Evolutionary conservation across 1,284 basidiomycete species (phyloP).

Genomic region (Pyrrhoderma lamaoense): DNA sequence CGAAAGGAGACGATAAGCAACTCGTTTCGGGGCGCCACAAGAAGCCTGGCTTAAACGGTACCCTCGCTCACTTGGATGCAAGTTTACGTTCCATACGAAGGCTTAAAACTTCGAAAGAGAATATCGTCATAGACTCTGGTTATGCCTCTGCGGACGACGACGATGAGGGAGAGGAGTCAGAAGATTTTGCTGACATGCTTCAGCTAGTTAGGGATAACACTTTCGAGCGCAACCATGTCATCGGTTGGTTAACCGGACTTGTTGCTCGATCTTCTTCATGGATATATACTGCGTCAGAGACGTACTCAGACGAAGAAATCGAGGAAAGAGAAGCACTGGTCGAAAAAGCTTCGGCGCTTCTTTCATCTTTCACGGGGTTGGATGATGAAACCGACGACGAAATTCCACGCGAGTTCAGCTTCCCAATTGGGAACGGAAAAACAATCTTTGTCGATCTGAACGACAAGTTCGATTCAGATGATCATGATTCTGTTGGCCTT

Average conservation of each 20-base stretch:
- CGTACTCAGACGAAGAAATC: slow-evolving; percentile 22
- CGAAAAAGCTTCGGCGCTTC: slow-evolving; percentile 33
- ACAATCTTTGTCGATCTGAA: slow-evolving; percentile 51
- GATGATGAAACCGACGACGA: slow-evolving; percentile 21
- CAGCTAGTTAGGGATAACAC: slow-evolving; percentile 12
- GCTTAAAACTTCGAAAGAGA: slow-evolving; percentile 13
- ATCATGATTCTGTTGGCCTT: slow-evolving; percentile 79
- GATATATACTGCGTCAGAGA: slow-evolving; percentile 10
- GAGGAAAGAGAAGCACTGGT: slow-evolving; percentile 24
- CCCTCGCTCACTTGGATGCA: slow-evolving; percentile 6
- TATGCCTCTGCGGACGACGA: slow-evolving; percentile 23
- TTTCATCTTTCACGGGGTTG: slow-evolving; percentile 25
- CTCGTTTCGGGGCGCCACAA: slow-evolving; percentile 5
- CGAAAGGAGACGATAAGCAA: slow-evolving; percentile 6
- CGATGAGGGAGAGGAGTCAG: slow-evolving; percentile 21
- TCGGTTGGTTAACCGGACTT: slow-evolving; percentile 23
- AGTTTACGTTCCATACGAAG: not conserved
- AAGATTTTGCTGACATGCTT: not conserved
- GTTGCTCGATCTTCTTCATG: slow-evolving; percentile 26
- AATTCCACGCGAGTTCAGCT: slow-evolving; percentile 22
- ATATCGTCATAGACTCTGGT: slow-evolving; percentile 22
- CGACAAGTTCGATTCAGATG: slow-evolving; percentile 58
- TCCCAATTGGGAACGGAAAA: slow-evolving; percentile 21
- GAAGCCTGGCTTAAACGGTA: not conserved
- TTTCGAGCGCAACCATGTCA: slow-evolving; percentile 17